Evolutionary conservation across 352 stramenopile species (phyloP).

Genomic region (Hyaloperonospora arabidopsidis): DNA sequence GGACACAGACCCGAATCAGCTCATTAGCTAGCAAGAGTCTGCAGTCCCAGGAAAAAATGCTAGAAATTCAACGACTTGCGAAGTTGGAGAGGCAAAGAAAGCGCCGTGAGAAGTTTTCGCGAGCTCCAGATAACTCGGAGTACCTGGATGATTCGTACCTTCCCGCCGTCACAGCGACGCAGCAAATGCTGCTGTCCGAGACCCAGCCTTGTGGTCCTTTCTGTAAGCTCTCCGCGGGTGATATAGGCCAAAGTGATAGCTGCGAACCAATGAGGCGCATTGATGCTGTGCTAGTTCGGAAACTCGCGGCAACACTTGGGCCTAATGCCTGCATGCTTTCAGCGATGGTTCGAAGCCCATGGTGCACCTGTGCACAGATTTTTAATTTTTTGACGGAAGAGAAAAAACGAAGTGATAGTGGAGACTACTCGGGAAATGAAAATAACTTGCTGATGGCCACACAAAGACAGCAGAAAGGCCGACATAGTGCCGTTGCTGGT

Average conservation of each 20-base stretch:
- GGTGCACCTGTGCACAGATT: constrained; percentile 29
- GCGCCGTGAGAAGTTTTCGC: constrained; percentile 32
- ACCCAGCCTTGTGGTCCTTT: constrained; percentile 25
- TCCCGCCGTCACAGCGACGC: constrained; percentile 21
- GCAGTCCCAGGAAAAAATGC: constrained; percentile 48
- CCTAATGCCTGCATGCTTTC: constrained; percentile 43
- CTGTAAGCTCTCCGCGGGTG: constrained; percentile 32
- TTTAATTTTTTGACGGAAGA: constrained; percentile 25
- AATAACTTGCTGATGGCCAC: constrained; percentile 1
- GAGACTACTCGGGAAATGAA: constrained; percentile 16
- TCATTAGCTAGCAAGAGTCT: constrained; percentile 52
- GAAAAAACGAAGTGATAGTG: constrained; percentile 19
- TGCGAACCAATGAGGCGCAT: constrained; percentile 18
- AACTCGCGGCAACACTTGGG: constrained; percentile 33
- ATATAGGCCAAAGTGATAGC: not conserved
- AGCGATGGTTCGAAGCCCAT: constrained; percentile 31
- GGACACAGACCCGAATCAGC: constrained; percentile 55
- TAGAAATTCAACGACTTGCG: constrained; percentile 38
- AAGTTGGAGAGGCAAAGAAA: constrained; percentile 35
- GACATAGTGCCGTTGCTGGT: constrained; percentile 6
- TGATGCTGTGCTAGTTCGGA: constrained; percentile 42
- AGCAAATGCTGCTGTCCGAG: constrained; percentile 21
- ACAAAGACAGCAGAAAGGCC: constrained; percentile 17
- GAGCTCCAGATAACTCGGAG: constrained; percentile 47
- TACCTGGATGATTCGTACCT: constrained; percentile 66